Base-by-base conservation (phyloP, 306 rosid species). In the Calophaca sinica region DNA sequence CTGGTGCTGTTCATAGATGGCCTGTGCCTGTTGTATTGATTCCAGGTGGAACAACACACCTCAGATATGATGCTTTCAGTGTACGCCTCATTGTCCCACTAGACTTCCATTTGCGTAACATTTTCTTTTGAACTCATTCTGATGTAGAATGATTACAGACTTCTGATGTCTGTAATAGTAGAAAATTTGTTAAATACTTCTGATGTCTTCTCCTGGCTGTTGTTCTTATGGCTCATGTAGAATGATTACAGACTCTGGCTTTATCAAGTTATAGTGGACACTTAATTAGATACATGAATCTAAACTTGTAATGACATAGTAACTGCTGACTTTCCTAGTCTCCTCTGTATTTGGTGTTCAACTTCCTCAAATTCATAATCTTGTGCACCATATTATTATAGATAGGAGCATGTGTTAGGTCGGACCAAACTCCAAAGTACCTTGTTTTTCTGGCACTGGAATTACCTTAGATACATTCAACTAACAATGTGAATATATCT, bases 1-100 rank as follows among this genome's bases (percentile, higher is more conserved):
- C 70, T 11, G 73, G 61, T 79, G 72, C 81, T 9, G 79, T 84
- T 72, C 80, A 75, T 48, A 83, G 85, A 45, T 94, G 96, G 97
- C 97, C 94, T 3, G 91, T 87, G 62, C 90, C 96, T 67, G 74
- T 76, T 54, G 53, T 88, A 70, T 64, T 88, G 83, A 75, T 90
- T 81, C 87, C 90, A 48, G 98, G 97, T 44, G 93, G 90, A 80
- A 82, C 84, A 59, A 82, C 79, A 31, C 70, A 54, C 53, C 81
- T 77, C 53, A 91, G 90, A 85, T 90, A 90, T 82, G 93, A 91
- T 80, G 98, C 98, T 57, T 85, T 94, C 79, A 87, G 90, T 68
- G 98, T 94, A 85, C 73, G 94, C 72, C 63, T 35, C 32, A 5
- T 44, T 58, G 45, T 78, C 58, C 79, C 72, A 3, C 8, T 39